Conservation (phyloP, 148 eudicot genomes). For the Chenopodium suecicum region DNA sequence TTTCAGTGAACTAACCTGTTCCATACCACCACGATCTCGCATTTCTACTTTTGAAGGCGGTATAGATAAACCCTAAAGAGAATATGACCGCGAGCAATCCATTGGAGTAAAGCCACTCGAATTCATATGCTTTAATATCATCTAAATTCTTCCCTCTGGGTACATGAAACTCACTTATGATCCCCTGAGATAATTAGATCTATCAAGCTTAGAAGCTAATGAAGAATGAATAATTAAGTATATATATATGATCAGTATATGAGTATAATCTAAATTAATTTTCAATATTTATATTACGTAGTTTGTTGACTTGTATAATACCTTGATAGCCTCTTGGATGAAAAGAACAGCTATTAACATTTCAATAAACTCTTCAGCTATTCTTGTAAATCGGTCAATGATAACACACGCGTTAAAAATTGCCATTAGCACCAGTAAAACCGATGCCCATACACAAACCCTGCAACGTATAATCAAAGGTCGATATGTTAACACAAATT, state of each 20-base stretch:
- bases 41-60: conserved; percentile 43
- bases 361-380: conserved; percentile 55
- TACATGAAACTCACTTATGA: conserved; percentile 37
- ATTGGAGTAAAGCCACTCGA: conserved; percentile 47
- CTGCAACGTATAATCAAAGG: conserved; percentile 9
- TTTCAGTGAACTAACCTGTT: conserved; percentile 32
- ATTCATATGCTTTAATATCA: conserved; percentile 20
- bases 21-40: conserved; percentile 64
- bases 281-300: not conserved
- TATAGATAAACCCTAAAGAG: conserved; percentile 34
- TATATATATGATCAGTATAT: no score
- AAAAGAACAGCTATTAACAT: conserved; percentile 50
- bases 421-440: conserved; percentile 46
- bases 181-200: conserved; percentile 6
- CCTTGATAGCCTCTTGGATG: conserved; percentile 58
- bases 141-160: conserved; percentile 33
- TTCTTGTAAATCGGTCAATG: conserved; percentile 48
- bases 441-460: conserved; percentile 58
- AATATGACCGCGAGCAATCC: conserved; percentile 44
- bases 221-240: no score
- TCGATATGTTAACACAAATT: no score
- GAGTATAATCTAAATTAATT: not conserved
- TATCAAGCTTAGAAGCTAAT: not conserved
- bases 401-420: conserved; percentile 45
- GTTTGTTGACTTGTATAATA: not conserved